Base-by-base conservation (phyloP, 768 basidiomycete genomes). In the Lanmaoa pseudosensibilis region DNA sequence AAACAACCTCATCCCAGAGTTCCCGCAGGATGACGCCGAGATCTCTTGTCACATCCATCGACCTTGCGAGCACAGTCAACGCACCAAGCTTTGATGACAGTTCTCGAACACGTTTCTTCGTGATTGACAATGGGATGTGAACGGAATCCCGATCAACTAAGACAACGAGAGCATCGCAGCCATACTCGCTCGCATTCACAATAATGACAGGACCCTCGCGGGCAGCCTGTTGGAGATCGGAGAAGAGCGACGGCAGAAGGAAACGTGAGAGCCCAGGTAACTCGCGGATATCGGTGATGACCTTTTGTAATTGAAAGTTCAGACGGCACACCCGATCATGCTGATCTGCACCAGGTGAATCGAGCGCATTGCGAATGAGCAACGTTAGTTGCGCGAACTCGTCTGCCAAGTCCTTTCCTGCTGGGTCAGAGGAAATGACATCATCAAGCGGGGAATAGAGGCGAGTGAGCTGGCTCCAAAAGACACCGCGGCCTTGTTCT, bases 401-500 rank as follows among this genome's bases (percentile, higher is more conserved):
- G 4, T 25, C 32, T 13, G 50, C 43, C 12, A 56, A 16, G 2
- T 3, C 4, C 30, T 5, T 54, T 30, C 55, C 50, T 16, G 18
- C 13, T 2, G 16, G 18, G 18, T 44, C 37, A n/a, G 37, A 54
- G 12, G 11, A 32, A 5, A 45, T 39, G 18, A 56, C 23, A 2
- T 46, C 51, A 5, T 56, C 43, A 23, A 56, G 33, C 0, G 54
- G 50, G 16, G 30, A 63, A 46, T 13, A 55, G 46, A 66, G 56
- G 12, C 65, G 58, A 12, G 46, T 46, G n/a, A 65, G 33, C 46
- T 59, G 54, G 3, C 54, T 56, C 68, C 68, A 69, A 30, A 68
- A 47, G 3, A 66, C 32, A 2, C 47, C 55, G 18, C 62, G 36
- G 3, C 67, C 66, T 7, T 68, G 66, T 44, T 65, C 67, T 1